Evolutionary conservation across 306 rosid genomes (phyloP).

Genomic region (Calophaca sinica): DNA sequence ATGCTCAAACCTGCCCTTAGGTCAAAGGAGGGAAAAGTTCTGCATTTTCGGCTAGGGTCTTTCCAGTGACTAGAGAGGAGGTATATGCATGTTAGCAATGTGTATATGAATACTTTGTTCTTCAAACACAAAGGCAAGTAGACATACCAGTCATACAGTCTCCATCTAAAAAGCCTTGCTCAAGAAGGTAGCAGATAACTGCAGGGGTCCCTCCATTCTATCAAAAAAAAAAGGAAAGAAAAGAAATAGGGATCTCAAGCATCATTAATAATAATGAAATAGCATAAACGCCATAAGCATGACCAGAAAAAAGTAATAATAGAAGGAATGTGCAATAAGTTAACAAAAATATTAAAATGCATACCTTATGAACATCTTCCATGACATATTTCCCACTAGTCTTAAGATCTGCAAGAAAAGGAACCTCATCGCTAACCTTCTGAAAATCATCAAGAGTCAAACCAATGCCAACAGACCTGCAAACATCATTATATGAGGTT

Average conservation of each 20-base stretch:
- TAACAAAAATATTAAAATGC: slow-evolving; percentile 7
- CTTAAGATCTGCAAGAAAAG: slow-evolving; percentile 94
- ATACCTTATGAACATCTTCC: slow-evolving; percentile 98
- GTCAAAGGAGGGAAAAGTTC: slow-evolving; percentile 75
- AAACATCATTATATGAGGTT: slow-evolving; percentile 55
- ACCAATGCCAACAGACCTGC: slow-evolving; percentile 91
- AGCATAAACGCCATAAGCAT: slow-evolving; percentile 29
- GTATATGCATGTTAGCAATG: slow-evolving; percentile 43
- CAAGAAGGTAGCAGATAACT: slow-evolving; percentile 86
- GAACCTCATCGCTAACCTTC: slow-evolving; percentile 89
- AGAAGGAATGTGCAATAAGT: slow-evolving; percentile 19
- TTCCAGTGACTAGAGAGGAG: slow-evolving; percentile 76
- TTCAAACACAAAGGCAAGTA: slow-evolving; percentile 32
- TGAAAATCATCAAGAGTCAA: slow-evolving; percentile 95
- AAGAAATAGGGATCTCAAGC: slow-evolving; percentile 21
- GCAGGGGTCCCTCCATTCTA: slow-evolving; percentile 97
- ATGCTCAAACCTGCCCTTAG: slow-evolving; percentile 81
- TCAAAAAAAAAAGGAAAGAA: slow-evolving; percentile 33
- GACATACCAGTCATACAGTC: slow-evolving; percentile 82
- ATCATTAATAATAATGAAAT: background rate
- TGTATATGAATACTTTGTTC: slow-evolving; percentile 18
- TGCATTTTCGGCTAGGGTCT: slow-evolving; percentile 87
- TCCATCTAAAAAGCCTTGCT: slow-evolving; percentile 75
- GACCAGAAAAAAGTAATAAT: slow-evolving; percentile 10
- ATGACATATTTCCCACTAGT: slow-evolving; percentile 98